Conservation (phyloP, 2,329 filamentous ascomycete genomes). For the Emergomyces orientalis region DNA sequence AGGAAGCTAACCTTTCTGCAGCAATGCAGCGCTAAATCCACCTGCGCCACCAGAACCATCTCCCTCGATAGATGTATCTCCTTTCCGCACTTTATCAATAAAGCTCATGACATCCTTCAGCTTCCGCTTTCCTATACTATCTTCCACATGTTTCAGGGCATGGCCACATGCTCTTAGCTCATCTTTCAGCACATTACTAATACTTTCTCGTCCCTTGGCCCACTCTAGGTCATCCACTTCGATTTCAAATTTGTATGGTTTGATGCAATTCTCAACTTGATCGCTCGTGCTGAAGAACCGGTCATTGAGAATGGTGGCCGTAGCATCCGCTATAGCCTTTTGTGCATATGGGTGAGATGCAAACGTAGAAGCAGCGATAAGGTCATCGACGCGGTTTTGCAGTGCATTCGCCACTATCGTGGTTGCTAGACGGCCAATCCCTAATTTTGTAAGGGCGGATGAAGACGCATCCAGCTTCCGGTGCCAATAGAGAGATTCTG, state of each 20-base stretch:
- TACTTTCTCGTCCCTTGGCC: conserved; percentile 74
- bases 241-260: conserved; percentile 97
- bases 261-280: conserved; percentile 97
- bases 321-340: conserved; percentile 85
- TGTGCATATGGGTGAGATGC: conserved; percentile 82
- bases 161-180: conserved; percentile 77
- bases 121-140: conserved; percentile 68
- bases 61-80: conserved; percentile 75
- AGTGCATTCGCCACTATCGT: conserved; percentile 84
- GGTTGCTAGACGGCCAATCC: conserved; percentile 84
- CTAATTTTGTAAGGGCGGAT: conserved; percentile 83
- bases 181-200: conserved; percentile 68
- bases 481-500: conserved; percentile 82
- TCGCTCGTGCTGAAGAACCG: conserved; percentile 95
- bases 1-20: conserved; percentile 62
- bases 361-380: conserved; percentile 76
- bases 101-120: conserved; percentile 82
- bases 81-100: conserved; percentile 79
- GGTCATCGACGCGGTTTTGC: conserved; percentile 68
- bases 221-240: conserved; percentile 89
- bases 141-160: conserved; percentile 67
- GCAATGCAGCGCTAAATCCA: conserved; percentile 78
- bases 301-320: conserved; percentile 82
- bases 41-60: conserved; percentile 77
- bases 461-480: conserved; percentile 88